These are phyloP conservation scores for Esteya vermicola DNA, from an alignment of 2,329 filamentous ascomycete genomes.

Conservation along the genomic window DNA sequence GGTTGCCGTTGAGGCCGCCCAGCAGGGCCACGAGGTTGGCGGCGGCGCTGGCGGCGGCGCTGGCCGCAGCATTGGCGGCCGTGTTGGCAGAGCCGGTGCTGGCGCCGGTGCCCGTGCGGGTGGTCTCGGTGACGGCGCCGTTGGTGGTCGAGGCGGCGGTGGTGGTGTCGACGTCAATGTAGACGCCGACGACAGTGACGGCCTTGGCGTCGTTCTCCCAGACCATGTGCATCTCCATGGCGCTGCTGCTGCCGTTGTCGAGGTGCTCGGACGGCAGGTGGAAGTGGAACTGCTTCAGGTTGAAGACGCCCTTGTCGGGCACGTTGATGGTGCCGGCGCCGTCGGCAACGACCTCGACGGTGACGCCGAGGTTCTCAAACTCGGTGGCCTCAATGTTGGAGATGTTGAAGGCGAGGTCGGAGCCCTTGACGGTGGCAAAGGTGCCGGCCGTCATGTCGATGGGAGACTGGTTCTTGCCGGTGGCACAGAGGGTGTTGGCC, in stretches of 20 bases:
- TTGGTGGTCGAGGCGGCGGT: slow-evolving; percentile 4
- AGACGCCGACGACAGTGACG: slow-evolving; percentile 27
- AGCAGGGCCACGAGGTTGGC: not conserved
- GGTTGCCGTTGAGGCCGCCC: not conserved
- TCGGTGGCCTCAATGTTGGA: slow-evolving; percentile 28
- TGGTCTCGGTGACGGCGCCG: not conserved
- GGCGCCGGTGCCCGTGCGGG: not conserved
- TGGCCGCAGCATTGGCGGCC: not conserved
- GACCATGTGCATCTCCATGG: slow-evolving; percentile 46
- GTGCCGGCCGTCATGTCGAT: slow-evolving; percentile 34
- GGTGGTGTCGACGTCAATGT: slow-evolving; percentile 15
- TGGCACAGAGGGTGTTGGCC: slow-evolving; percentile 34
- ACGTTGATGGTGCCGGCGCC: slow-evolving; percentile 19
- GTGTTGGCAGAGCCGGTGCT: not conserved
- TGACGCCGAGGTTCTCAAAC: slow-evolving; percentile 44
- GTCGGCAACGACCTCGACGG: slow-evolving; percentile 37
- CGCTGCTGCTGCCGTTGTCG: slow-evolving; percentile 24
- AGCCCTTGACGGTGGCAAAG: slow-evolving; percentile 18
- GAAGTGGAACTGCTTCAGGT: slow-evolving; percentile 33
- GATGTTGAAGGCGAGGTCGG: slow-evolving; percentile 22
- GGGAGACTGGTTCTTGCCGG: slow-evolving; percentile 40
- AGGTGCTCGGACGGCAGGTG: slow-evolving; percentile 35
- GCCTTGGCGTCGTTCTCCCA: slow-evolving; percentile 28
- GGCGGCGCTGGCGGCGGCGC: not conserved
- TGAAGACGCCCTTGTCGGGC: slow-evolving; percentile 18